These are phyloP conservation scores for Microdochium nivale DNA, from an alignment of 2,329 filamentous ascomycete species.

Conservation along the genomic window DNA sequence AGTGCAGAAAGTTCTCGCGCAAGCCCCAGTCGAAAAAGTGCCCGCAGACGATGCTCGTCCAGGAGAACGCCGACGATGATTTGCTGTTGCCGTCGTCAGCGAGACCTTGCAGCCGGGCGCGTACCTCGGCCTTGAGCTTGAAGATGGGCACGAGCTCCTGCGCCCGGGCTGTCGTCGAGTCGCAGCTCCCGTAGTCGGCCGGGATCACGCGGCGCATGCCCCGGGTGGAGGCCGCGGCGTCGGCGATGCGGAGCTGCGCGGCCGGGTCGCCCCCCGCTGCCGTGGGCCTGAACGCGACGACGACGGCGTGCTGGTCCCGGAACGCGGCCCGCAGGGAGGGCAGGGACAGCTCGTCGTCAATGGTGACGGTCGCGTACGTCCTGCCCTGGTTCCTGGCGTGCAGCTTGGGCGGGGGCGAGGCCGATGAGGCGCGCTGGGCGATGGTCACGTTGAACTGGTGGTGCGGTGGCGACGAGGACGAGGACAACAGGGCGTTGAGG, in stretches of 20 bases:
- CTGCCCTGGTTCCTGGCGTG: slow-evolving; percentile 3
- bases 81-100: slow-evolving; percentile 6
- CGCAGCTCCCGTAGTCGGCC: slow-evolving; percentile 31
- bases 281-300: slow-evolving; percentile 22
- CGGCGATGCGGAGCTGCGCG: slow-evolving; percentile 24
- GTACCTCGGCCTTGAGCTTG: slow-evolving; percentile 23
- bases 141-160: slow-evolving; percentile 27
- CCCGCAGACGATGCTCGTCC: slow-evolving; percentile 28
- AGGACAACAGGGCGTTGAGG: slow-evolving; percentile 19
- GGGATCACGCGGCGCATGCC: slow-evolving; percentile 28
- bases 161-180: slow-evolving; percentile 22
- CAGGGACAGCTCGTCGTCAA: slow-evolving; percentile 20
- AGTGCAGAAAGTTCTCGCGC: slow-evolving; percentile 24
- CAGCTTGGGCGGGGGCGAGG: slow-evolving; percentile 6
- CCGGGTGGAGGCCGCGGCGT: slow-evolving; percentile 22
- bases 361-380: slow-evolving; percentile 6
- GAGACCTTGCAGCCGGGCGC: slow-evolving; percentile 18
- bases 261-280: slow-evolving; percentile 6
- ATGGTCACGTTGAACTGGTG: slow-evolving; percentile 21
- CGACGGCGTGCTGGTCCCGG: slow-evolving; percentile 24
- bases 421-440: slow-evolving; percentile 23
- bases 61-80: slow-evolving; percentile 16
- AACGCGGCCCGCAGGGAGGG: slow-evolving; percentile 20
- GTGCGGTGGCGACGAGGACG: slow-evolving; percentile 2
- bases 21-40: slow-evolving; percentile 35